Percentiles rank a stretch among this genome's conserved stretches.
phyloP scores from a whole-genome alignment of 2,329 filamentous ascomycete species.

The Conoideocrella luteorostrata region DNA sequence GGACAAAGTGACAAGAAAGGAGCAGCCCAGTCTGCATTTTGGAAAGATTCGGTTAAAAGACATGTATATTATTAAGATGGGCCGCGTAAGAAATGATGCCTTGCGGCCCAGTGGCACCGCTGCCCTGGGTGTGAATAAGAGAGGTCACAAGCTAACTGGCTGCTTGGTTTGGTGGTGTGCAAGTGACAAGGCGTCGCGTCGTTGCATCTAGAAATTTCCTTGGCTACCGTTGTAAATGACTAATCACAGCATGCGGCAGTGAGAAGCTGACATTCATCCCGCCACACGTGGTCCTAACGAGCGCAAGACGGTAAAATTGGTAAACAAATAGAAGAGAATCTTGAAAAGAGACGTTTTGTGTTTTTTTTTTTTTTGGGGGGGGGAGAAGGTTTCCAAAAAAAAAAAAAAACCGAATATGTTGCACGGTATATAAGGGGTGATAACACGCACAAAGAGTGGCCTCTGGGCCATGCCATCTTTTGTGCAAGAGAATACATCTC shows the following conservation, averaged over 20 bases:
- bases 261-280: too few species aligned
- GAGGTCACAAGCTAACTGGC: background rate
- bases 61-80: background rate
- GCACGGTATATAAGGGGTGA: too few species aligned
- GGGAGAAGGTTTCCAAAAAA: too few species aligned
- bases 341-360: too few species aligned
- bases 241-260: conserved; percentile 45
- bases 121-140: background rate
- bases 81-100: conserved; percentile 7
- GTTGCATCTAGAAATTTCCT: conserved; percentile 48
- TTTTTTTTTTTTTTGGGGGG: too few species aligned
- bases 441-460: too few species aligned
- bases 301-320: too few species aligned
- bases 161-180: background rate
- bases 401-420: background rate
- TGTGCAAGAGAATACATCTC: too few species aligned
- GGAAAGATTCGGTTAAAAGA: background rate
- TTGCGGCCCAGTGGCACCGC: background rate
- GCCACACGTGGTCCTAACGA: too few species aligned
- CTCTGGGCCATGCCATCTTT: too few species aligned
- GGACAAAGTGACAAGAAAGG: background rate
- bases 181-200: background rate
- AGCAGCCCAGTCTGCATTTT: too few species aligned
- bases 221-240: conserved; percentile 62
- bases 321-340: too few species aligned